These are phyloP conservation scores for Inonotus obliquus DNA, from an alignment of 1,284 basidiomycete species.

Conservation along the genomic window DNA sequence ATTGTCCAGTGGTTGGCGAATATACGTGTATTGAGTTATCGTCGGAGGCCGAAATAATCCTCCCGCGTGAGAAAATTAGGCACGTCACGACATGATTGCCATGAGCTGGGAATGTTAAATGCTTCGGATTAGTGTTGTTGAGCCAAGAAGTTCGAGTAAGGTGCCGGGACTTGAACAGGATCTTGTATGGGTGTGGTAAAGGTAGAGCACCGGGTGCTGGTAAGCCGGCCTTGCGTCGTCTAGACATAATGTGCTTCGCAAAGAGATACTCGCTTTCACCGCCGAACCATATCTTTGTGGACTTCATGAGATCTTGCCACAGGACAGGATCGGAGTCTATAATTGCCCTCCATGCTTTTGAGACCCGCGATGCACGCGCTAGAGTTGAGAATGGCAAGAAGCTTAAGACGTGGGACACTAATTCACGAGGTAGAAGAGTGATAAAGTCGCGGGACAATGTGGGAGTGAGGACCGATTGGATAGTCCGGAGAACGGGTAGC, in stretches of 20 bases:
- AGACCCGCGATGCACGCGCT: constrained; percentile 76
- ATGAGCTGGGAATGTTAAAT: constrained; percentile 80
- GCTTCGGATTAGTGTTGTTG: constrained; percentile 65
- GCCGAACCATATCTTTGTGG: constrained; percentile 81
- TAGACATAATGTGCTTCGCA: constrained; percentile 54
- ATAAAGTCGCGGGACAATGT: constrained; percentile 86
- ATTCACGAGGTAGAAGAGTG: constrained; percentile 78
- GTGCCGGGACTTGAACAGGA: constrained; percentile 81
- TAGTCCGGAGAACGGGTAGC: constrained; percentile 74
- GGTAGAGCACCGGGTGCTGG: constrained; percentile 45
- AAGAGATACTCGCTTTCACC: constrained; percentile 72
- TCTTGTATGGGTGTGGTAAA: constrained; percentile 79
- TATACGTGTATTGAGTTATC: constrained; percentile 93
- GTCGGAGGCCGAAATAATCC: constrained; percentile 93
- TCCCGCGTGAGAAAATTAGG: constrained; percentile 86
- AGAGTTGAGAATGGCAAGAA: constrained; percentile 74
- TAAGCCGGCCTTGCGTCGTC: constrained; percentile 44
- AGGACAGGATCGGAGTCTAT: constrained; percentile 82
- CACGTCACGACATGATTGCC: constrained; percentile 91
- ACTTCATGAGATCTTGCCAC: constrained; percentile 78
- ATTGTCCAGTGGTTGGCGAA: constrained; percentile 73
- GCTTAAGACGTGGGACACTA: constrained; percentile 76
- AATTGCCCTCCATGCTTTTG: constrained; percentile 74
- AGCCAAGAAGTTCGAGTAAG: constrained; percentile 77
- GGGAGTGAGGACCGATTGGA: constrained; percentile 80